Percentiles rank a stretch among this genome's conserved stretches.
phyloP scores from a whole-genome alignment of 208 protist species.

The Novymonas esmeraldas region DNA sequence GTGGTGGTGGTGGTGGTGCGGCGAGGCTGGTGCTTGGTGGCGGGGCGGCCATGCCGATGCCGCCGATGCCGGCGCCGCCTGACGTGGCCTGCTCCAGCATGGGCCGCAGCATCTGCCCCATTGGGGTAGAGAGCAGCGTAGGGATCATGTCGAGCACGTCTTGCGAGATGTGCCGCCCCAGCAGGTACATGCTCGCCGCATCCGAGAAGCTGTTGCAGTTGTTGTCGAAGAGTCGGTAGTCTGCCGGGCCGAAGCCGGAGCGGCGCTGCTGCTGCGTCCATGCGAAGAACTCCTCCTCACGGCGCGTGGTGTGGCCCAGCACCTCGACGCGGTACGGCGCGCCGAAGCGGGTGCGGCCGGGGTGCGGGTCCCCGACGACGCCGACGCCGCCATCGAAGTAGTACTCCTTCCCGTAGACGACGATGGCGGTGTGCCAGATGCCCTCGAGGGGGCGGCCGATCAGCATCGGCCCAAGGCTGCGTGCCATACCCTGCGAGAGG shows the following conservation, averaged over 20 bases:
- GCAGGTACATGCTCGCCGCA: constrained; percentile 72
- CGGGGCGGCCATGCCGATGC: not conserved
- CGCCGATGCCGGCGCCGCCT: constrained; percentile 1
- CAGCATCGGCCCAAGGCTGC: constrained; percentile 65
- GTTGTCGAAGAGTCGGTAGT: constrained; percentile 89
- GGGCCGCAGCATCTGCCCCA: constrained; percentile 81
- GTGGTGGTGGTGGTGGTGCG: not conserved
- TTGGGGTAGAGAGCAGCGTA: constrained; percentile 69
- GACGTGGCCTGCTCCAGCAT: constrained; percentile 78
- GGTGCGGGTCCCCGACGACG: constrained; percentile 46
- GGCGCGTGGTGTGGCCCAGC: constrained; percentile 65
- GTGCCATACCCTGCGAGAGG: constrained; percentile 90
- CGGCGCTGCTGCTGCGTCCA: constrained; percentile 45
- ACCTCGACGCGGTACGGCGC: constrained; percentile 51
- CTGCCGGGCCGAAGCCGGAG: constrained; percentile 64
- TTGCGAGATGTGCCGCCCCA: constrained; percentile 54
- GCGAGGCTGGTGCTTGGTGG: not conserved
- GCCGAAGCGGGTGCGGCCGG: constrained; percentile 85
- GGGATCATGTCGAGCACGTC: constrained; percentile 85
- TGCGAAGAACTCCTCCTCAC: constrained; percentile 57
- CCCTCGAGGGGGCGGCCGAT: constrained; percentile 89
- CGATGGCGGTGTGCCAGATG: constrained; percentile 95
- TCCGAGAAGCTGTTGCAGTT: constrained; percentile 97
- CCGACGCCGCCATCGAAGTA: constrained; percentile 93
- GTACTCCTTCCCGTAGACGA: constrained; percentile 92